A percentile compares a stretch with the other conserved stretches of the same genome.
Conservation (phyloP, 805 yeast species). For the Sugiyamaella chiloensis region DNA sequence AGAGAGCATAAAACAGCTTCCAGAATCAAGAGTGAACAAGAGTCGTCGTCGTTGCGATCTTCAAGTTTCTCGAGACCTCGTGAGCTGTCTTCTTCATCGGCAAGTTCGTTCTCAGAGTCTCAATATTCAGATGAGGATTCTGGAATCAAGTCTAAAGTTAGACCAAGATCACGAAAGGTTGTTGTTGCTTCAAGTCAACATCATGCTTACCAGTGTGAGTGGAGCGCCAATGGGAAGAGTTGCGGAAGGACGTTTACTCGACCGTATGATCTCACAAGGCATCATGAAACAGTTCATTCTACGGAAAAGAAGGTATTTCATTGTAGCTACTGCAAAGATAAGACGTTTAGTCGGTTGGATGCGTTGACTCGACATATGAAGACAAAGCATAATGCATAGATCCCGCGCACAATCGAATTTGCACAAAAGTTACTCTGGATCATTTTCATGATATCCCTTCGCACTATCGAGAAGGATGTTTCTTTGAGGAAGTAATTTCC, state of each 20-base stretch:
- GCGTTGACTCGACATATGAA: slow-evolving; percentile 92
- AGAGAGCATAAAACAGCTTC: not conserved
- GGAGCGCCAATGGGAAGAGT: slow-evolving; percentile 54
- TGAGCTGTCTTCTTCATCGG: not conserved
- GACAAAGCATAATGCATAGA: slow-evolving; percentile 61
- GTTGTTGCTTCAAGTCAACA: not conserved
- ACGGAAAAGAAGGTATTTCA: slow-evolving; percentile 78
- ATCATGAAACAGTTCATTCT: slow-evolving; percentile 95
- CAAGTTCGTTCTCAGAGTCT: no score
- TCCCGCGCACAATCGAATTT: no score
- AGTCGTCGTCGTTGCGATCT: not conserved
- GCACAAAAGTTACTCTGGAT: no score
- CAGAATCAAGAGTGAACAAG: not conserved
- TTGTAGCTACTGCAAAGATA: slow-evolving; percentile 82
- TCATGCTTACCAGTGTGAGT: slow-evolving; percentile 21
- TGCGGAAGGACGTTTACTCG: slow-evolving; percentile 84
- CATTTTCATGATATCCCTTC: no score
- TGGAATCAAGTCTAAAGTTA: not conserved
- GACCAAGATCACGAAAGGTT: not conserved
- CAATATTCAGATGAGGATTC: not conserved
- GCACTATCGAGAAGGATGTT: no score
- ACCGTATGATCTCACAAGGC: slow-evolving; percentile 91
- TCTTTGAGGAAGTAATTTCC: not conserved
- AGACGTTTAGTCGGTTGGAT: slow-evolving; percentile 91
- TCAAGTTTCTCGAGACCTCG: not conserved